Conservation (phyloP, 441 rosid species). For the Metrosideros polymorpha region DNA sequence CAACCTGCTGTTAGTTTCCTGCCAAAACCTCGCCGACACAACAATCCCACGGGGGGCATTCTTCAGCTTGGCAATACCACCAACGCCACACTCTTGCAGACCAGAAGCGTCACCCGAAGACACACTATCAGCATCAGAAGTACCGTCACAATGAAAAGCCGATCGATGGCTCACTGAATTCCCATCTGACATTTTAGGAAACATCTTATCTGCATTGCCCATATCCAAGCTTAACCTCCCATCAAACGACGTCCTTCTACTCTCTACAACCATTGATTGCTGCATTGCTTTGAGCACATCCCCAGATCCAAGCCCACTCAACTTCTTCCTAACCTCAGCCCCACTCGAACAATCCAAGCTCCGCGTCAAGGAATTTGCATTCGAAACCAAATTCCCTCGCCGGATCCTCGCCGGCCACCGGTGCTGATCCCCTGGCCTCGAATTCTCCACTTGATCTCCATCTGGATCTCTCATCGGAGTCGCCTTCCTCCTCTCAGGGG, state of each 20-base stretch:
- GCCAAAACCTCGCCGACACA: conserved; percentile 67
- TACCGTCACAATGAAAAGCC: conserved; percentile 28
- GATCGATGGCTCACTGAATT: conserved; percentile 20
- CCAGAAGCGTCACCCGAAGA: conserved; percentile 59
- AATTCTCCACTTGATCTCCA: conserved; percentile 50
- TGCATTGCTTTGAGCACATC: conserved; percentile 27
- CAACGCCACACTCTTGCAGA: conserved; percentile 31
- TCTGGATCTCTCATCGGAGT: not conserved
- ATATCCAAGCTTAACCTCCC: conserved; percentile 38
- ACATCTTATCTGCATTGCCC: conserved; percentile 20
- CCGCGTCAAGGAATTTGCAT: conserved; percentile 28
- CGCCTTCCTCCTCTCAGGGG: conserved; percentile 29
- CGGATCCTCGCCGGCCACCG: conserved; percentile 52
- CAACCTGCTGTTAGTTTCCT: conserved; percentile 62
- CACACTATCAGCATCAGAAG: conserved; percentile 55
- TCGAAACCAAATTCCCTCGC: conserved; percentile 17
- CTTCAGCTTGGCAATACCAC: conserved; percentile 25
- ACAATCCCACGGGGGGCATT: conserved; percentile 25
- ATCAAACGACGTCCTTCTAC: conserved; percentile 32
- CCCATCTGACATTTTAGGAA: conserved; percentile 22
- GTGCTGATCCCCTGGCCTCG: conserved; percentile 37
- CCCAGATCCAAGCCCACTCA: conserved; percentile 43
- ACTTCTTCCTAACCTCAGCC: conserved; percentile 2
- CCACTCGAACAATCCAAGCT: conserved; percentile 33
- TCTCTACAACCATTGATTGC: conserved; percentile 38